phyloP scores from a whole-genome alignment of 306 rosid genomes.

The Cucurbita moschata region DNA sequence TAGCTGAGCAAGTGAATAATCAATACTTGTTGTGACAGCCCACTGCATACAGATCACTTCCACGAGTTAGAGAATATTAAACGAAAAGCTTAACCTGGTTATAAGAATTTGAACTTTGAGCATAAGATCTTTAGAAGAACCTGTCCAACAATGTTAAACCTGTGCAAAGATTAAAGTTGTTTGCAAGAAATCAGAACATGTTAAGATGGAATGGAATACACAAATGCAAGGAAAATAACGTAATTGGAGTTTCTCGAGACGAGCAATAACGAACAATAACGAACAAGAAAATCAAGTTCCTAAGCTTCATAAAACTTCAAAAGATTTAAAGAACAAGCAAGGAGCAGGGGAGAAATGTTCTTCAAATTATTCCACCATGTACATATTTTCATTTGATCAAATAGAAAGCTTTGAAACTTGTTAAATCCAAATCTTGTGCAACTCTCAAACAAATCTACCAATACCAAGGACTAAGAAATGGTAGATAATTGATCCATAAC shows the following conservation, averaged over 20 bases:
- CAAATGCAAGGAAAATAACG: background rate
- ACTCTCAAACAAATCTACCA: background rate
- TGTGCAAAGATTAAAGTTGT: conserved; percentile 29
- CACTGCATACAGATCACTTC: conserved; percentile 55
- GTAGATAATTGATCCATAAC: background rate
- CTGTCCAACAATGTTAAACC: conserved; percentile 99
- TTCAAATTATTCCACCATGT: background rate
- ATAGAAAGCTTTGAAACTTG: background rate
- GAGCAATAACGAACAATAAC: background rate
- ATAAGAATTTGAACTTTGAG: conserved; percentile 8
- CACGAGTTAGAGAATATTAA: background rate
- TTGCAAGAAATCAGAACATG: conserved; percentile 15
- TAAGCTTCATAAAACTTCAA: background rate
- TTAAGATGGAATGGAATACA: background rate
- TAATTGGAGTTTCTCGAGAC: background rate
- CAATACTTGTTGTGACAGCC: conserved; percentile 93
- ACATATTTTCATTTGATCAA: background rate
- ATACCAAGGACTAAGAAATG: background rate
- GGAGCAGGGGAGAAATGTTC: background rate
- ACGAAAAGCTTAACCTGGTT: background rate
- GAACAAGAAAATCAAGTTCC: background rate
- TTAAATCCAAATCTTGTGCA: background rate
- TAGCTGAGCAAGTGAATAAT: conserved; percentile 73
- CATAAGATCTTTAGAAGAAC: conserved; percentile 24
- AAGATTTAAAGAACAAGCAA: background rate